Percentiles rank a stretch among this genome's conserved stretches.
These are phyloP conservation scores for Fusarium lateritium DNA, from an alignment of 2,329 filamentous ascomycete genomes.

Conservation along the genomic window DNA sequence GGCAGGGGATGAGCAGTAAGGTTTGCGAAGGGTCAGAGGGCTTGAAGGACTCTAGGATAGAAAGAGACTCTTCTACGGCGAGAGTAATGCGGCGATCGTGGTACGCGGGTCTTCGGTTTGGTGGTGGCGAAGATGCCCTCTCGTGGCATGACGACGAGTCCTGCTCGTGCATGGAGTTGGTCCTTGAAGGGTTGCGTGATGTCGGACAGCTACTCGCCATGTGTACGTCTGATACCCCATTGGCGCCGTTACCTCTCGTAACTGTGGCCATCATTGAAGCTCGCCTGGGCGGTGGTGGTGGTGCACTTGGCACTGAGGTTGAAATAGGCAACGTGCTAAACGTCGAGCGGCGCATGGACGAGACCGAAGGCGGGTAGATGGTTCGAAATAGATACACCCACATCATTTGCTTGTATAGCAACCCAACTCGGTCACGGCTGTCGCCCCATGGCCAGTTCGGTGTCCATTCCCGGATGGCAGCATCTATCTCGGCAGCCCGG, in stretches of 20 bases:
- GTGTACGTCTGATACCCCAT: constrained; percentile 22
- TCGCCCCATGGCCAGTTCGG: constrained; percentile 73
- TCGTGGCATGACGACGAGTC: constrained; percentile 45
- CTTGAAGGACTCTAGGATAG: constrained; percentile 68
- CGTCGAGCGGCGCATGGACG: constrained; percentile 51
- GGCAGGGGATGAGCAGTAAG: constrained; percentile 71
- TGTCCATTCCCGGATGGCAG: constrained; percentile 80
- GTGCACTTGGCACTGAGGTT: constrained; percentile 32
- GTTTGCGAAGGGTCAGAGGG: constrained; percentile 72
- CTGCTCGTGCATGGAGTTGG: constrained; percentile 59
- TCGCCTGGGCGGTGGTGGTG: constrained; percentile 47
- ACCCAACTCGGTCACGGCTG: constrained; percentile 67
- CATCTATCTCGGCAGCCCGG: constrained; percentile 82
- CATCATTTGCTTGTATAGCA: constrained; percentile 76
- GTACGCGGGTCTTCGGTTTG: constrained; percentile 62
- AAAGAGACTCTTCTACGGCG: constrained; percentile 70
- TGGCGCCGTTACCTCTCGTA: constrained; percentile 40
- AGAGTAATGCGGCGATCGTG: constrained; percentile 67
- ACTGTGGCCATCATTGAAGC: constrained; percentile 56
- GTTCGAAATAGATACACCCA: constrained; percentile 76
- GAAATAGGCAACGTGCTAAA: constrained; percentile 49
- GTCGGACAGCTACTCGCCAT: constrained; percentile 52
- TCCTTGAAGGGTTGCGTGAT: constrained; percentile 56
- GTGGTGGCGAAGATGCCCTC: constrained; percentile 60
- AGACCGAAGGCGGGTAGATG: constrained; percentile 67